Conservation (phyloP, 805 yeast species). For the Kregervanrija pseudodelftensis region DNA sequence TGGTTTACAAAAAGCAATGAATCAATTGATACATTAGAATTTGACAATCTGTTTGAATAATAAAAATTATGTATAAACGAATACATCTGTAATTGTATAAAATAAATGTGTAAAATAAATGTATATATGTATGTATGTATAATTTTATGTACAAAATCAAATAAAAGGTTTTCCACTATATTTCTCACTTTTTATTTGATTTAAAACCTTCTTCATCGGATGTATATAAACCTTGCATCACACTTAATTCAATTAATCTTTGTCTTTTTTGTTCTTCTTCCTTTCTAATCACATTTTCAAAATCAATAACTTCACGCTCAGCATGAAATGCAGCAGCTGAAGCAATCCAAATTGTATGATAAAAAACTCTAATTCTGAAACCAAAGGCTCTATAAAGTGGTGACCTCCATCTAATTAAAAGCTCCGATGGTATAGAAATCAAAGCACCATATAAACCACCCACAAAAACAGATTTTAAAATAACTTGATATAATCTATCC, state of each 20-base stretch:
- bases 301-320: constrained; percentile 28
- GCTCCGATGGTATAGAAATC: constrained; percentile 30
- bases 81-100: neutral
- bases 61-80: neutral
- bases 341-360: constrained; percentile 32
- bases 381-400: constrained; percentile 32
- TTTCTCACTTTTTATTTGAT: constrained; percentile 1
- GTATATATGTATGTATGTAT: neutral
- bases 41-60: neutral
- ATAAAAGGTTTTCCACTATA: neutral
- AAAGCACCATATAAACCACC: constrained; percentile 33
- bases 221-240: constrained; percentile 26
- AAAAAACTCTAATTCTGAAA: constrained; percentile 28
- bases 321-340: constrained; percentile 30
- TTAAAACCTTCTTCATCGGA: constrained; percentile 22
- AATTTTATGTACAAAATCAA: neutral
- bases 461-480: constrained; percentile 24
- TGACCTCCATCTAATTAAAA: constrained; percentile 30
- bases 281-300: constrained; percentile 23
- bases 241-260: constrained; percentile 27
- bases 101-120: neutral
- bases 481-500: constrained; percentile 20
- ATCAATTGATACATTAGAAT: neutral
- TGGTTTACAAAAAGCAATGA: constrained; percentile 1
- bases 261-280: constrained; percentile 28